Evolutionary conservation across 2,329 filamentous ascomycete species (phyloP).

Genomic region (Hawksworthiomyces lignivorus): DNA sequence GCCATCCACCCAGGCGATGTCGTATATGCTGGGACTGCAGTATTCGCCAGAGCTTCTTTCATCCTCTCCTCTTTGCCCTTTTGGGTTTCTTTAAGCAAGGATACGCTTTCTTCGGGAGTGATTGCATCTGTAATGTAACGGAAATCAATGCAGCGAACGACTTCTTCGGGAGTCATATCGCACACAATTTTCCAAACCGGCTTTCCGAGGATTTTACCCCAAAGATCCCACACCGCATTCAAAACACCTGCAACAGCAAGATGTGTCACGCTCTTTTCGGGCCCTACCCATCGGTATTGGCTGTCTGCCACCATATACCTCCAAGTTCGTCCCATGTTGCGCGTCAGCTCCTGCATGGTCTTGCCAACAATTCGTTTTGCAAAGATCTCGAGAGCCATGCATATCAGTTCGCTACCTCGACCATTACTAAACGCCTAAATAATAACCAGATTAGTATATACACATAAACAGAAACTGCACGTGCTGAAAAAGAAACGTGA

Average conservation of each 20-base stretch:
- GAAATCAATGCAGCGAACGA: conserved; percentile 83
- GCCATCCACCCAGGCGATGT: conserved; percentile 85
- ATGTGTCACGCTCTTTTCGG: conserved; percentile 88
- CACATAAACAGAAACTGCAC: too few species aligned
- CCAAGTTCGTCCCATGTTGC: conserved; percentile 56
- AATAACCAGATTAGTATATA: not conserved
- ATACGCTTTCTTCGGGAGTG: conserved; percentile 73
- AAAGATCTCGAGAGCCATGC: conserved; percentile 70
- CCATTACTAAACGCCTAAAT: conserved; percentile 65
- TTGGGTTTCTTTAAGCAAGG: conserved; percentile 59
- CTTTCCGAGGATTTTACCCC: conserved; percentile 77
- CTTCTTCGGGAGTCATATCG: conserved; percentile 81
- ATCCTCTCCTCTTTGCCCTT: conserved; percentile 61
- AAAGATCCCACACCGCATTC: conserved; percentile 89
- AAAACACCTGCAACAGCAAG: conserved; percentile 83
- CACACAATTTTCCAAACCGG: conserved; percentile 84
- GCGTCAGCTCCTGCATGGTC: conserved; percentile 66
- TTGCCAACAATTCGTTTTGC: conserved; percentile 66
- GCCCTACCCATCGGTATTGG: conserved; percentile 86
- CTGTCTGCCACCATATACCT: conserved; percentile 84
- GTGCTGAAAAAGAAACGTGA: too few species aligned
- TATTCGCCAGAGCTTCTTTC: conserved; percentile 61
- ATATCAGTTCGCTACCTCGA: conserved; percentile 86
- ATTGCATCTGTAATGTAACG: conserved; percentile 90
- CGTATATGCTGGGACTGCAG: conserved; percentile 81